Percentiles rank a stretch among this genome's conserved stretches.
Conservation (phyloP, 345 rosid species). For the Anastatica hierochuntica region DNA sequence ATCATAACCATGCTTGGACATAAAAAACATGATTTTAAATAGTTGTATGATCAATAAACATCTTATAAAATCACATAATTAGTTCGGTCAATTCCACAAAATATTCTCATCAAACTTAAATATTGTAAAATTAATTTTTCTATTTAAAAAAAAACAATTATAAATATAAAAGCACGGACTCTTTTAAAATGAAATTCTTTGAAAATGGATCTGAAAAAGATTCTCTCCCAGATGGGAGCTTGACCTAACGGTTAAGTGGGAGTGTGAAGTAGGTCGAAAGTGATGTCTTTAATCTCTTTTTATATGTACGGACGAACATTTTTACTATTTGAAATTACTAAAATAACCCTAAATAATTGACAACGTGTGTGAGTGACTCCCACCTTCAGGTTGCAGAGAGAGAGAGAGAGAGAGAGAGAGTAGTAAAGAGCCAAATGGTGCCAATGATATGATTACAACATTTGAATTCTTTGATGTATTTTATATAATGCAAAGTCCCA, state of each 20-base stretch:
- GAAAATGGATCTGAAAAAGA: slow-evolving; percentile 8
- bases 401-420: too few species aligned
- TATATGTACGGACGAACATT: slow-evolving; percentile 8
- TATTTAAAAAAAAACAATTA: too few species aligned
- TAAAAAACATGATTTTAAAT: too few species aligned
- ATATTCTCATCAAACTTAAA: too few species aligned
- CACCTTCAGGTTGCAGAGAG: too few species aligned
- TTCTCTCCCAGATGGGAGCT: slow-evolving; percentile 21
- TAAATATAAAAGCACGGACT: slow-evolving; percentile 3
- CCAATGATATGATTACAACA: slow-evolving; percentile 21
- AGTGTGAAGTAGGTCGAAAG: slow-evolving; percentile 25
- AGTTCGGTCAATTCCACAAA: too few species aligned
- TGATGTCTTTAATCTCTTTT: slow-evolving; percentile 16
- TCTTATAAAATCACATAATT: too few species aligned
- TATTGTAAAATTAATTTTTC: too few species aligned
- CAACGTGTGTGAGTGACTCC: slow-evolving; percentile 2
- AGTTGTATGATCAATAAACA: too few species aligned
- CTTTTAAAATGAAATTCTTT: not conserved
- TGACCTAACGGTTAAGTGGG: slow-evolving; percentile 26
- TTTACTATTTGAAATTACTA: not conserved
- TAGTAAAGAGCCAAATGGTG: slow-evolving; percentile 16
- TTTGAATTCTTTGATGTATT: slow-evolving; percentile 2
- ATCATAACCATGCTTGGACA: too few species aligned
- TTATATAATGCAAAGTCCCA: not conserved
- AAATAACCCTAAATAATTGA: slow-evolving; percentile 10